phyloP scores from a whole-genome alignment of 805 yeast genomes.

The Lipomyces anomalus region DNA sequence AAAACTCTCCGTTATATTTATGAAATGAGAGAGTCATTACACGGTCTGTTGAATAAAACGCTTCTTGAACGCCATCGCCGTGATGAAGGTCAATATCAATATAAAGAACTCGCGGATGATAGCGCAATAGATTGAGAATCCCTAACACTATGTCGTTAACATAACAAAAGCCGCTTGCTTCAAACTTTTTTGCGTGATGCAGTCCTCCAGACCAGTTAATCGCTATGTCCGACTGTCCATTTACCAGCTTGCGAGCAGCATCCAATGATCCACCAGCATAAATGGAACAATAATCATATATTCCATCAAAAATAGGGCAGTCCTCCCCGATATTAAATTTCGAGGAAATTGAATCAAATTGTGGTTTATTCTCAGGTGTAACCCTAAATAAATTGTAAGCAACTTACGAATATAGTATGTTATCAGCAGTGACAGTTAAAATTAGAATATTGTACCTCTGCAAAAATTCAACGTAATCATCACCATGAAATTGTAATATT shows the following conservation, averaged over 20 bases:
- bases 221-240: slow-evolving; percentile 84
- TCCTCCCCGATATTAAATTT: slow-evolving; percentile 90
- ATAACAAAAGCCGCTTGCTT: slow-evolving; percentile 88
- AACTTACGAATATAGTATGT: too few species aligned
- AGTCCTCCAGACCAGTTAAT: slow-evolving; percentile 91
- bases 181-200: slow-evolving; percentile 87
- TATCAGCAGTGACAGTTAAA: too few species aligned
- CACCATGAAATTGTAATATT: slow-evolving; percentile 74
- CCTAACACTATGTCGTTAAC: slow-evolving; percentile 86
- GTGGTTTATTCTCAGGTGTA: slow-evolving; percentile 16
- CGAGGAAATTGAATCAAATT: slow-evolving; percentile 35
- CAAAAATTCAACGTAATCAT: slow-evolving; percentile 76
- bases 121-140: slow-evolving; percentile 68
- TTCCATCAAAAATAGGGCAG: slow-evolving; percentile 77
- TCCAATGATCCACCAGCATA: slow-evolving; percentile 89
- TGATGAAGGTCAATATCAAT: slow-evolving; percentile 90
- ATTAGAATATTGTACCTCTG: too few species aligned
- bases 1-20: slow-evolving; percentile 81
- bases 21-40: slow-evolving; percentile 90
- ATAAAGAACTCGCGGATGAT: slow-evolving; percentile 79
- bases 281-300: slow-evolving; percentile 68
- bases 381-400: slow-evolving; percentile 18
- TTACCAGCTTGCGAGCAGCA: slow-evolving; percentile 75
- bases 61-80: slow-evolving; percentile 95
- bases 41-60: slow-evolving; percentile 83